Base-by-base conservation (phyloP, 139 green algal species). In the Closterium sp. region DNA sequence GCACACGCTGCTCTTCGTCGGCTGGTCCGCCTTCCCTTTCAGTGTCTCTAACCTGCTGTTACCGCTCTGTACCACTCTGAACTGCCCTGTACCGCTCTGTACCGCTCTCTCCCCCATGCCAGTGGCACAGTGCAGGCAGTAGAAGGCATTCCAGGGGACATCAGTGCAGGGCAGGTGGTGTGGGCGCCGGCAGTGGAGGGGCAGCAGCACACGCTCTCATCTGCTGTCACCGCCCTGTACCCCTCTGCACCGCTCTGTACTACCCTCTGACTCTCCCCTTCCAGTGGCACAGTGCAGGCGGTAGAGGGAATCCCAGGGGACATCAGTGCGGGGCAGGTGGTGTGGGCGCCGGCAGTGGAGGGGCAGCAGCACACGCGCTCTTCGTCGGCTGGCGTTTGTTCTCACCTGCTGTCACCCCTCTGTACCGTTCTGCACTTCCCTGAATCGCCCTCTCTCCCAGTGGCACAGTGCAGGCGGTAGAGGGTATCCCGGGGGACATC, bases 371-470 rank as follows among this genome's bases (percentile, higher is more conserved):
- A 29, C 28, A 10, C 93, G 13, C 92, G 11, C 88, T 95, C 21
- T 96, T 97, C 84, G 95, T 97, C 30, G 96, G 89, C 11, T 99
- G 97, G 97, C n/a, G n/a, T n/a, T n/a, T n/a, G n/a, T 90, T 50
- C 38, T 50, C 38, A 50, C 7, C 38, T 50, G 3, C 5, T 50
- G 4, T 13, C 5, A 50, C 38, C 5, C 0, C 38, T 50, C 0
- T 50, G 7, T 13, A 50, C 38, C 38, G n/a, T n/a, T n/a, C n/a
- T 7, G 4, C 4, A n/a, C n/a, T n/a, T n/a, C n/a, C n/a, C 27
- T 86, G 24, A 28, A 28, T 27, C 79, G 29, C 85, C 17, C 85
- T 42, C 4, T 42, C 94, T 98, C 31, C 96, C 50, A 91, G 50
- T 0, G 92, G 88, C 42, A 17, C 11, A 4, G 95, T 97, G 17